phyloP scores from a whole-genome alignment of 140 eudicot genomes.

The Ambrosia hybrid region DNA sequence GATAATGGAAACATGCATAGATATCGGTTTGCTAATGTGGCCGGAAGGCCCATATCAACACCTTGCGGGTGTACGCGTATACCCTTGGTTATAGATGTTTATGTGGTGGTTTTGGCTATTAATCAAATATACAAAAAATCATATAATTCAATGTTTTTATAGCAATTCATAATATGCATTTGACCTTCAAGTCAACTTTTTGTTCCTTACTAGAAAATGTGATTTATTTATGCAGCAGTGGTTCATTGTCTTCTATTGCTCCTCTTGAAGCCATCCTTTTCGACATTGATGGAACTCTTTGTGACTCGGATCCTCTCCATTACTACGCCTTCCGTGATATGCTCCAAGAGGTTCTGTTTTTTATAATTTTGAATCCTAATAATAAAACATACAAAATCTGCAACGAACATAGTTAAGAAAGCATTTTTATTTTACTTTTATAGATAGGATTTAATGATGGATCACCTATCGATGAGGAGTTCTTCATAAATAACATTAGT shows the following conservation, averaged over 20 bases:
- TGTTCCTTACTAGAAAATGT: conserved; percentile 13
- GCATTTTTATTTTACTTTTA: background rate
- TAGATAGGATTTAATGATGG: conserved; percentile 92
- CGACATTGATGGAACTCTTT: conserved; percentile 89
- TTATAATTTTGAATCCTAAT: background rate
- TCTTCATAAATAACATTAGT: conserved; percentile 62
- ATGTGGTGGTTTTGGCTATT: background rate
- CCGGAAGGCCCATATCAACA: no score
- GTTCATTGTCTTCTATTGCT: conserved; percentile 53
- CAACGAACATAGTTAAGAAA: background rate
- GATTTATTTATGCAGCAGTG: conserved; percentile 33
- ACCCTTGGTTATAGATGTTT: background rate
- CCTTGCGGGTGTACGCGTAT: background rate
- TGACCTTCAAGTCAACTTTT: conserved; percentile 3
- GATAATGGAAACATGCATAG: no score
- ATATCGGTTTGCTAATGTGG: no score
- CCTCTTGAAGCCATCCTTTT: conserved; percentile 89
- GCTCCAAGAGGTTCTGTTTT: conserved; percentile 72
- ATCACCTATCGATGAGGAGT: conserved; percentile 78
- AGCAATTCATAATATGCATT: background rate
- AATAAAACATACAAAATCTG: background rate
- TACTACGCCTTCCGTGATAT: conserved; percentile 79
- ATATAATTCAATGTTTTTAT: background rate
- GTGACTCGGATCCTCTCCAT: conserved; percentile 98
- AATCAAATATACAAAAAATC: background rate